Base-by-base conservation (phyloP, 768 basidiomycete species). In the Trametes elegans region DNA sequence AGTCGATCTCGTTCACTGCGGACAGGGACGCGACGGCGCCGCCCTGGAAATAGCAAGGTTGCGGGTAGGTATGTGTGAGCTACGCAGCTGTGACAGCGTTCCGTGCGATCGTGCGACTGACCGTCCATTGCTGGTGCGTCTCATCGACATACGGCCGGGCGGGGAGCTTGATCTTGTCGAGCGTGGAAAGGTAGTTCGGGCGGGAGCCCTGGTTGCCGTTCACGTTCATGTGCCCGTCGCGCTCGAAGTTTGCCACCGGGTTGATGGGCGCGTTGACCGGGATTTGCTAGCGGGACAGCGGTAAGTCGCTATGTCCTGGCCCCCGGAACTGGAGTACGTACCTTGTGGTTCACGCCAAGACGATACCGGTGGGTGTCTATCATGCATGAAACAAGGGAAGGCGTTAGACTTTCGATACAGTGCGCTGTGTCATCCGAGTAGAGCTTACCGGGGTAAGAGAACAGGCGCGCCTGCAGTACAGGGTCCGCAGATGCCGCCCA, bases 401-500 rank as follows among this genome's bases (percentile, higher is more conserved):
- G 10, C 3, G 11, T 14, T 10, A 14, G 3, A 11, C 5, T 2
- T 3, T 34, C 10, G 16, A 31, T 3, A 4, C 5, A 9, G 41
- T 13, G 32, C n/a, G n/a, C n/a, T n/a, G n/a, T n/a, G n/a, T n/a
- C n/a, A n/a, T n/a, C n/a, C n/a, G 24, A 23, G 27, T 13, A 27
- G 16, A 21, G 24, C 67, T 57, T 60, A 72, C 78, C 79, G 38
- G 75, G 76, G 63, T 85, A 84, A 1, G 80, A 76, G 69, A 83
- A 84, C 48, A 83, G 68, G 29, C 82, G 77, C 16, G 75, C 73
- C 65, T 84, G 82, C 19, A 84, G 74, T 36, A 80, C 79, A 1
- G 81, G 83, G 66, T 84, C 82, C 41, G 78, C 79, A 0, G 74
- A 76, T 6, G 80, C 73, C 66, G 79, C 81, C 60, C 73, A 69